Base-by-base conservation (phyloP, 2,329 filamentous ascomycete species). In the Aspergillus niger region DNA sequence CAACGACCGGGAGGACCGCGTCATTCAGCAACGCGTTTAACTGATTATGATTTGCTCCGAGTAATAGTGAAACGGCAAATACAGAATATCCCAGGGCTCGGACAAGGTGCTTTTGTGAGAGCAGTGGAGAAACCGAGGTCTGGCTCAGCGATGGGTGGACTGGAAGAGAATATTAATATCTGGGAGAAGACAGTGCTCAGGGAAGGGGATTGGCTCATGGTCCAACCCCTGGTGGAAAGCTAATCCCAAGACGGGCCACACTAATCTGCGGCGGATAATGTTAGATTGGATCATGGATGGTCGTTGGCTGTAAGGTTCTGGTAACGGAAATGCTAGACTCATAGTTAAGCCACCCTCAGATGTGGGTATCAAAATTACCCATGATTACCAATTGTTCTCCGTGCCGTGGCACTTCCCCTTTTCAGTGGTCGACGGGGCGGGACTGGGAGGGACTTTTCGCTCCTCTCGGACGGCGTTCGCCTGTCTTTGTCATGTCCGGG, bases 41-140 rank as follows among this genome's bases (percentile, higher is more conserved):
- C 10, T 28, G 22, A 41, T 17, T 57, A 36, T 56, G 53, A 59
- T 59, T 62, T 62, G 52, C 50, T 41, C 38, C 53, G n/a, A 13
- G 17, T 8, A 44, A 44, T 50, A 44, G 41, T 56, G 50, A 55
- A 52, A 61, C 50, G 28, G 49, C 32, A 13, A 36, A 13, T 20
- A 36, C 32, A 36, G 28, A 20, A 20, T 32, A 55, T 55, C 20
- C 50, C 50, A 53, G 30, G 50, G 50, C 50, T 44, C 36, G 52
- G 26, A 43, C 36, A 17, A 22, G 41, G 39, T 15, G 53, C 39
- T 38, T 55, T 17, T 55, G 32, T 53, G 32, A 30, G 20, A 52
- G 38, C 38, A 43, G 52, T 47, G 41, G 53, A 44, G 53, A 36
- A 13, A 8, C 41, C 41, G 41, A 55, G 53, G 20, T 32, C 24